phyloP scores from a whole-genome alignment of 23 red algal genomes.

The Rhodosorus marinus region DNA sequence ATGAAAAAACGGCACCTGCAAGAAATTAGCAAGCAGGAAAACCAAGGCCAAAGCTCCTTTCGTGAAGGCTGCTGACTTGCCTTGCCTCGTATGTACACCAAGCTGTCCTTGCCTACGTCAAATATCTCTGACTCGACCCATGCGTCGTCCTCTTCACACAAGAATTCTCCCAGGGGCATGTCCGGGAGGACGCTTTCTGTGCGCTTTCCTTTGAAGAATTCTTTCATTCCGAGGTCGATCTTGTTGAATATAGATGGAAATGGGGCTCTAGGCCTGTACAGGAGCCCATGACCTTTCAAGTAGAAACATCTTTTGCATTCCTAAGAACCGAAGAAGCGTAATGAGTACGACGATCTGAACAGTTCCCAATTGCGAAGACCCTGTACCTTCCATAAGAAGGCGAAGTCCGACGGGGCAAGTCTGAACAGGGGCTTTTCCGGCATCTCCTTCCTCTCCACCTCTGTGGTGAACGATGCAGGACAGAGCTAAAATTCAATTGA shows the following conservation, averaged over 20 bases:
- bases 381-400: conserved; percentile 30
- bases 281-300: conserved; percentile 8
- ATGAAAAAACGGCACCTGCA: background rate
- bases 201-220: conserved; percentile 35
- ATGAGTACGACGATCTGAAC: no score
- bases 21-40: background rate
- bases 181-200: conserved; percentile 29
- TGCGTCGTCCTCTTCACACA: conserved; percentile 42
- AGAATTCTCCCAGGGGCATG: conserved; percentile 27
- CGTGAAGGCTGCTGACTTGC: conserved; percentile 7
- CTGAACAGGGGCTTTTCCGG: no score
- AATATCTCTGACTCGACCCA: conserved; percentile 41
- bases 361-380: no score
- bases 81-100: conserved; percentile 46
- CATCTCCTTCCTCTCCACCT: no score
- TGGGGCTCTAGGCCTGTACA: conserved; percentile 23
- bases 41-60: background rate
- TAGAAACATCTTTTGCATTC: conserved; percentile 90
- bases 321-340: no score
- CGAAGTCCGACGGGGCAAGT: conserved; percentile 15
- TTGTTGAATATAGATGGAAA: conserved; percentile 54
- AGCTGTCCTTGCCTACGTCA: conserved; percentile 12
- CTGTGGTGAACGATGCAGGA: no score
- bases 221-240: conserved; percentile 67
- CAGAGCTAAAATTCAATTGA: no score